Base-by-base conservation (phyloP, 352 stramenopile genomes). In the Peronospora belbahrii region DNA sequence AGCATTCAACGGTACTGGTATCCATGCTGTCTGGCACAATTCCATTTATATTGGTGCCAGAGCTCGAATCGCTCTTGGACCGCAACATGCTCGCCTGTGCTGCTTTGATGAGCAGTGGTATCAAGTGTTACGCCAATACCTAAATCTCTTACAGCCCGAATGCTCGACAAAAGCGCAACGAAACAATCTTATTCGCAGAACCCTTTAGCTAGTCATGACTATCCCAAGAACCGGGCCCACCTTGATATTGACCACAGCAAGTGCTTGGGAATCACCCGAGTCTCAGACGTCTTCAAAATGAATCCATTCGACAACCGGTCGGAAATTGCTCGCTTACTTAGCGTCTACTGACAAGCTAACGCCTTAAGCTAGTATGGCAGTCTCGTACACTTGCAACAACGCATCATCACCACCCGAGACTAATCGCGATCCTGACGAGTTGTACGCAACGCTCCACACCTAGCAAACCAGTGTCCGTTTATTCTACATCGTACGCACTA, bases 371-470 rank as follows among this genome's bases (percentile, higher is more conserved):
- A 48, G 62, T n/a, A 70, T 51, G 8, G 65, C 70, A 13, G 82
- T 87, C 64, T 95, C 86, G 61, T 95, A 96, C 18, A 96, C 58
- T 66, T 95, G 84, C 39, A 96, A 58, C 30, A 93, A 52, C 20
- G 83, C 83, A 52, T 96, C 86, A 48, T 95, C 86, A 41, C 86
- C 86, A 18, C 83, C 86, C 6, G 84, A 95, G 22, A 96, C 84
- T 18, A 96, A 59, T 34, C 85, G 74, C 24, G 65, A 81, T 34
- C 86, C 86, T 34, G 78, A 74, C 5, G 74, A 72, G 59, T 90
- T 94, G 72, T 95, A 96, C 28, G 85, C 81, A 22, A 96, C 83
- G 48, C 84, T 91, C 86, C 86, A 96, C 18, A 95, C 83, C 76
- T 93, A 53, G 4, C 37, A 53, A 37, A 31, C 10, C 18, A 30